Conservation (phyloP, 2,329 filamentous ascomycete species). For the Penicillium sp. region DNA sequence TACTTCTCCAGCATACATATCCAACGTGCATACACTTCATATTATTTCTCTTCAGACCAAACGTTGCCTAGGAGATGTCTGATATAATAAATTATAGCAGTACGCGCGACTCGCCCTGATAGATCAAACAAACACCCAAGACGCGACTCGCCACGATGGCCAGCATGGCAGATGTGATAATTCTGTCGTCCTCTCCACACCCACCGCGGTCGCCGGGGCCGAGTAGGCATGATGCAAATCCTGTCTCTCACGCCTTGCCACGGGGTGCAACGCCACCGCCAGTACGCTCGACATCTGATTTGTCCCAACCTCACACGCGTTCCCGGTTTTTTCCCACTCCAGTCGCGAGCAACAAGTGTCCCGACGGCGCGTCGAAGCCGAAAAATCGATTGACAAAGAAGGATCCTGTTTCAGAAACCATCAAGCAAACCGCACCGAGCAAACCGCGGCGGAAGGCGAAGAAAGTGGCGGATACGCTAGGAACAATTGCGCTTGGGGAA, state of each 20-base stretch:
- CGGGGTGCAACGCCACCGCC: constrained; percentile 24
- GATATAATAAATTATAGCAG: not conserved
- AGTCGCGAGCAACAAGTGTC: not conserved
- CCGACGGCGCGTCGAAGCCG: constrained; percentile 7
- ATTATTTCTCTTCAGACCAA: not conserved
- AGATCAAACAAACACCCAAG: not conserved
- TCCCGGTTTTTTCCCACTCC: constrained; percentile 28
- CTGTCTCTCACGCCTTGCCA: constrained; percentile 18
- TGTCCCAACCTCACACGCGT: constrained; percentile 22
- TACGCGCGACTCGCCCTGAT: not conserved
- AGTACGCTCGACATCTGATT: constrained; percentile 26
- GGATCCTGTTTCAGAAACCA: constrained; percentile 4
- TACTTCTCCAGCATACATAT: not conserved
- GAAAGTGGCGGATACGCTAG: constrained; percentile 13
- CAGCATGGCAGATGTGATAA: constrained; percentile 35
- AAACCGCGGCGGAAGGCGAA: constrained; percentile 17
- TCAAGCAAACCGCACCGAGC: constrained; percentile 2
- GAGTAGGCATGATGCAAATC: constrained; percentile 13
- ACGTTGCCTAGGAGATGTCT: not conserved
- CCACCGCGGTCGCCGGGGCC: constrained; percentile 34
- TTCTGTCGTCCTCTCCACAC: constrained; percentile 44
- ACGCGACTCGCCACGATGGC: constrained; percentile 35
- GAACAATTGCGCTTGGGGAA: not conserved
- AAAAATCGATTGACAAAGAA: constrained; percentile 15
- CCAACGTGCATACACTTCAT: not conserved